Conservation (phyloP, 768 basidiomycete genomes). For the Tubosaeta sp. region DNA sequence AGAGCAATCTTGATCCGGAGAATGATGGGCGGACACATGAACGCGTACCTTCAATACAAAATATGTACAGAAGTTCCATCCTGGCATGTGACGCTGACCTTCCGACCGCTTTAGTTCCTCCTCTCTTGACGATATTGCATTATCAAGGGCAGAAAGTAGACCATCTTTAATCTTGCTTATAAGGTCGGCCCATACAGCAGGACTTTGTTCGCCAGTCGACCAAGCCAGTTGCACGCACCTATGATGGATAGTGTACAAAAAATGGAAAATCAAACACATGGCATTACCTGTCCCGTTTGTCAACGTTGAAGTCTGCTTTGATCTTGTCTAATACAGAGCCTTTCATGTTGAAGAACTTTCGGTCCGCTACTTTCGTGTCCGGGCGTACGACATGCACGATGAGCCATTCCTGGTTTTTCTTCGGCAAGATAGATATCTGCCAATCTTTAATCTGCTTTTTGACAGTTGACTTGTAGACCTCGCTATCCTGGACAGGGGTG, state of each 20-base stretch:
- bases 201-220: constrained; percentile 67
- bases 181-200: constrained; percentile 83
- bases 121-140: constrained; percentile 70
- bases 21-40: not conserved
- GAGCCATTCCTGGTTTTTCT: constrained; percentile 91
- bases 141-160: constrained; percentile 78
- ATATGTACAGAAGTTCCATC: constrained; percentile 99
- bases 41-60: constrained; percentile 86
- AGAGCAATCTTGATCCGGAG: constrained; percentile 7
- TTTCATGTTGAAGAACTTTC: constrained; percentile 80
- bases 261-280: constrained; percentile 2
- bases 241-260: constrained; percentile 14
- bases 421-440: constrained; percentile 59
- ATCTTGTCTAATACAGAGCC: constrained; percentile 86
- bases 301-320: constrained; percentile 85
- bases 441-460: constrained; percentile 93
- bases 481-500: constrained; percentile 42
- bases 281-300: constrained; percentile 72
- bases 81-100: constrained; percentile 84
- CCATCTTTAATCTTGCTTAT: constrained; percentile 88
- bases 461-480: constrained; percentile 71
- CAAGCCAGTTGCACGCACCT: constrained; percentile 84
- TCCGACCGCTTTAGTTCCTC: constrained; percentile 92
- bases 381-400: constrained; percentile 82
- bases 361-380: constrained; percentile 54